These are phyloP conservation scores for Castanea sativa DNA, from an alignment of 306 rosid genomes.

Conservation along the genomic window DNA sequence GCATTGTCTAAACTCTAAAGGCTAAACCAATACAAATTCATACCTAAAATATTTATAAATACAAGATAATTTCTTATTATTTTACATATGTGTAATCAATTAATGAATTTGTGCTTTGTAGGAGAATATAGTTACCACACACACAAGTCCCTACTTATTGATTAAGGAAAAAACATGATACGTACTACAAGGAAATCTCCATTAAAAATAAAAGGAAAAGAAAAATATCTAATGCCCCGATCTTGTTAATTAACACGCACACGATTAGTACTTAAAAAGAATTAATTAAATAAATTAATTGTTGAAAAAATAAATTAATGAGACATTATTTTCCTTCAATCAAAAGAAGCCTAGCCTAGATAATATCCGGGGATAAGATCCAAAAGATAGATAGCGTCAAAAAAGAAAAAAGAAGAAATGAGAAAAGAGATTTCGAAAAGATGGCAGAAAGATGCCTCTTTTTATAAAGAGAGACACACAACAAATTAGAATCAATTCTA, in stretches of 20 bases:
- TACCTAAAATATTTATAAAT: too few species aligned
- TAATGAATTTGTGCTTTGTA: too few species aligned
- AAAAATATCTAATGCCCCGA: neutral
- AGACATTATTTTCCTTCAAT: too few species aligned
- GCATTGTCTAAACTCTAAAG: too few species aligned
- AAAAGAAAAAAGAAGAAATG: neutral
- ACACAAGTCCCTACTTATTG: neutral
- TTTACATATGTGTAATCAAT: too few species aligned
- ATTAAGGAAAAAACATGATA: neutral
- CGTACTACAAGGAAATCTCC: neutral
- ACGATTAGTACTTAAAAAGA: neutral
- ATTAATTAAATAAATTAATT: neutral
- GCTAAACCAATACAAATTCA: too few species aligned
- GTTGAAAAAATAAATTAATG: too few species aligned
- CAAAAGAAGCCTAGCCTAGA: neutral
- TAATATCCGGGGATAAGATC: neutral
- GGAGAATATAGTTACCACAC: too few species aligned
- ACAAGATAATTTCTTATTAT: too few species aligned
- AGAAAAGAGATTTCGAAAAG: neutral
- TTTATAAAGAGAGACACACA: constrained; percentile 52
- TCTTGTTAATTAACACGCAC: neutral
- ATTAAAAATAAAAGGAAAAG: neutral
- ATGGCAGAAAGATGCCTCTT: constrained; percentile 50
- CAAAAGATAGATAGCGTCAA: neutral
- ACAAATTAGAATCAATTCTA: constrained; percentile 56